Conservation (phyloP, 306 rosid genomes). For the Aeschynomene evenia region DNA sequence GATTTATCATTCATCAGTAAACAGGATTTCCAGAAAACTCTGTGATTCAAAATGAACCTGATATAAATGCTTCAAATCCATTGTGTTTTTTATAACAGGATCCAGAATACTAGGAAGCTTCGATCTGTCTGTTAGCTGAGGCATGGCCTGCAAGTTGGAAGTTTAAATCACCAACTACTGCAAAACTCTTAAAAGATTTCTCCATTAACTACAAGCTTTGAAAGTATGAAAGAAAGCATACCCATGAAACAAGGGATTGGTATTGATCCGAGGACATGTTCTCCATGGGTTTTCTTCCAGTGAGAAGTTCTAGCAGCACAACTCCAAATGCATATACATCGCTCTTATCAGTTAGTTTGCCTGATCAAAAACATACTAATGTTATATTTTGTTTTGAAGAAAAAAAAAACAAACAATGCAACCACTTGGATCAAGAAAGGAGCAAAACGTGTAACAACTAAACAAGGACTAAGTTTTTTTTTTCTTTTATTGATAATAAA, state of each 20-base stretch:
- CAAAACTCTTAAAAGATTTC: neutral
- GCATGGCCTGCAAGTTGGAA: conserved; percentile 77
- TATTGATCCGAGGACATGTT: conserved; percentile 50
- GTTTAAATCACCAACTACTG: conserved; percentile 25
- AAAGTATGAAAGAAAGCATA: conserved; percentile 35
- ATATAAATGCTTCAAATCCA: conserved; percentile 93
- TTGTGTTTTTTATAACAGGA: conserved; percentile 68
- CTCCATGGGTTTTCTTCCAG: conserved; percentile 74
- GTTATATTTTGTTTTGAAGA: conserved; percentile 25
- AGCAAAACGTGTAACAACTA: conserved; percentile 7
- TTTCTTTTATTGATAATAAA: conserved; percentile 3
- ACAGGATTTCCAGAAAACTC: neutral
- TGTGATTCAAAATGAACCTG: conserved; percentile 56
- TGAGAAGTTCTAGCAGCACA: conserved; percentile 78
- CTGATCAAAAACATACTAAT: conserved; percentile 40
- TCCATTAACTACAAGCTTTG: neutral
- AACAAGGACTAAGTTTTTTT: neutral
- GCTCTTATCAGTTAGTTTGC: conserved; percentile 86
- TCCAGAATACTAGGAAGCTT: conserved; percentile 81
- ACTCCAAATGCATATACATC: conserved; percentile 94
- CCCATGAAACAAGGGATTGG: conserved; percentile 84
- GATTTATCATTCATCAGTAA: conserved; percentile 5
- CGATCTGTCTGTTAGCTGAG: conserved; percentile 83
- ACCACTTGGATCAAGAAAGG: conserved; percentile 19
- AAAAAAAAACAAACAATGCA: conserved; percentile 2